These are phyloP conservation scores for Lachancea quebecensis DNA, from an alignment of 805 yeast species.

Conservation along the genomic window DNA sequence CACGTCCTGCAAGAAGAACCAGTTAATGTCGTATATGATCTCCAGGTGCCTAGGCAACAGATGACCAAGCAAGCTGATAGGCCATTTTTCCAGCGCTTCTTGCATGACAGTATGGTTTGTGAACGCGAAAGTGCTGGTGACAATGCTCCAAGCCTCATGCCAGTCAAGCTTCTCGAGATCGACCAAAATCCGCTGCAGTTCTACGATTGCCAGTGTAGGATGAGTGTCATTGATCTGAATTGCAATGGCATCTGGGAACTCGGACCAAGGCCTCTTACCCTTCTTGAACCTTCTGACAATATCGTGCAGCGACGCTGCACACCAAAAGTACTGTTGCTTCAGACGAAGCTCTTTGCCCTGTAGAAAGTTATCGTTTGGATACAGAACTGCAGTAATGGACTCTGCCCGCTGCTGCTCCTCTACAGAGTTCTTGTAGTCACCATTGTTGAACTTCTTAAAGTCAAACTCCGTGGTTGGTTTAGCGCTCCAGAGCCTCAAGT, in stretches of 20 bases:
- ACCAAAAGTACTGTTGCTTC: conserved; percentile 97
- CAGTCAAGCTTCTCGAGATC: conserved; percentile 77
- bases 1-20: conserved; percentile 68
- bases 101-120: conserved; percentile 93
- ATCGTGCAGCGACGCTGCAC: conserved; percentile 86
- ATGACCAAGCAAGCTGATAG: conserved; percentile 69
- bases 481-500: conserved; percentile 84
- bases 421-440: conserved; percentile 84
- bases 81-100: conserved; percentile 96
- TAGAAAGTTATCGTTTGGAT: conserved; percentile 90
- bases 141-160: conserved; percentile 83
- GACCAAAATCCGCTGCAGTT: conserved; percentile 76
- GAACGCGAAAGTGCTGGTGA: conserved; percentile 75
- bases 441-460: conserved; percentile 82
- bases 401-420: conserved; percentile 82
- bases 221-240: conserved; percentile 94
- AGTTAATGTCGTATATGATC: conserved; percentile 80
- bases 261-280: conserved; percentile 65
- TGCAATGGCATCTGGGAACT: conserved; percentile 79
- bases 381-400: conserved; percentile 84
- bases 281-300: conserved; percentile 86
- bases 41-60: conserved; percentile 87
- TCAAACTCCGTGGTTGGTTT: conserved; percentile 88
- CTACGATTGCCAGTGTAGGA: conserved; percentile 87
- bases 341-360: conserved; percentile 86